Percentiles rank a stretch among this genome's conserved stretches.
Conservation (phyloP, 345 rosid genomes). For the Theobroma cacao region DNA sequence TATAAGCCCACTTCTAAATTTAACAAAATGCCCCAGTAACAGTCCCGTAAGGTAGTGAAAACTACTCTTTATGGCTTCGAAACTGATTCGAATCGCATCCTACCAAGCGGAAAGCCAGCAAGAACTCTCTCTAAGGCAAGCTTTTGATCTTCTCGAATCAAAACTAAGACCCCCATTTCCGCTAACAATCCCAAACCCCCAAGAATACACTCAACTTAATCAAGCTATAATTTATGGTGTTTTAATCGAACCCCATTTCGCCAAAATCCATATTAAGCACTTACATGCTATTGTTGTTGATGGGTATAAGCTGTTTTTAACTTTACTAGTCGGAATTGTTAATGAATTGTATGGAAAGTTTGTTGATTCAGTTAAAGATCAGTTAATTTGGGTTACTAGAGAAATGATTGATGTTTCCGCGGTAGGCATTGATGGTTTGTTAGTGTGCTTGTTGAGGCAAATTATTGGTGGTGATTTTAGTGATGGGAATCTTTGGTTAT, state of each 20-base stretch:
- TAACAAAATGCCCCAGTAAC: no score
- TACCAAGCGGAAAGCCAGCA: slow-evolving; percentile 52
- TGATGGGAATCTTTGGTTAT: slow-evolving; percentile 72
- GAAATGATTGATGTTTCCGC: slow-evolving; percentile 70
- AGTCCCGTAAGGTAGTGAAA: neutral
- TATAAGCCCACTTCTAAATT: neutral
- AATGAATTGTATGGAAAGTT: slow-evolving; percentile 59
- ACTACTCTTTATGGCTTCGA: slow-evolving; percentile 32
- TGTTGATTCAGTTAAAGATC: slow-evolving; percentile 47
- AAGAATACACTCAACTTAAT: slow-evolving; percentile 53
- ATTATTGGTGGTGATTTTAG: slow-evolving; percentile 70
- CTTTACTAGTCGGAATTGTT: slow-evolving; percentile 39
- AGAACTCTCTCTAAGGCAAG: slow-evolving; percentile 57
- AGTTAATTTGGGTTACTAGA: slow-evolving; percentile 60
- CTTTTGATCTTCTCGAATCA: slow-evolving; percentile 45
- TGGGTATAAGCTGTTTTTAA: slow-evolving; percentile 60
- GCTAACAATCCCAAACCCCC: slow-evolving; percentile 41
- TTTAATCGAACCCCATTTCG: slow-evolving; percentile 44
- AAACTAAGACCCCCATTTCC: slow-evolving; percentile 67
- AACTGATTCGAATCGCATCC: slow-evolving; percentile 34
- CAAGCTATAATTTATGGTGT: slow-evolving; percentile 63
- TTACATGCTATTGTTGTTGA: slow-evolving; percentile 71
- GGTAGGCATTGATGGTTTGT: slow-evolving; percentile 46
- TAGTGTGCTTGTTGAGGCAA: slow-evolving; percentile 56
- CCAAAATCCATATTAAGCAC: slow-evolving; percentile 52